Conservation (phyloP, 208 protist genomes). For the Trypanosoma congolense region DNA sequence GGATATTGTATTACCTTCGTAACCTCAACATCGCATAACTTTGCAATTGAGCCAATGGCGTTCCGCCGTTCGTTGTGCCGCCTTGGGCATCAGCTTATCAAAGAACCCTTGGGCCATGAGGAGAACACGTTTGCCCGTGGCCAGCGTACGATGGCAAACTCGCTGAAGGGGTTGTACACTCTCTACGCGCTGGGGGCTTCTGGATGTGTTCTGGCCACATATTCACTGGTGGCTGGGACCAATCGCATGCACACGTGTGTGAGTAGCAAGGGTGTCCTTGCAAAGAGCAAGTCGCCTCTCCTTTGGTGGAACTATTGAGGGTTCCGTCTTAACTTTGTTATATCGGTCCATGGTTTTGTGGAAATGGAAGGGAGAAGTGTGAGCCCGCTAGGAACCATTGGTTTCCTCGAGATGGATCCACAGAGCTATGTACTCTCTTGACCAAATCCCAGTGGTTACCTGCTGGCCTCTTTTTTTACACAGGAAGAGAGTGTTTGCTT, state of each 20-base stretch:
- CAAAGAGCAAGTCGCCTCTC: constrained; percentile 52
- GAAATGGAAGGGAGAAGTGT: no score
- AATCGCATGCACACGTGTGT: constrained; percentile 53
- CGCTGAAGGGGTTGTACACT: constrained; percentile 53
- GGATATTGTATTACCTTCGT: no score
- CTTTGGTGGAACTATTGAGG: constrained; percentile 78
- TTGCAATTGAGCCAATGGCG: constrained; percentile 26
- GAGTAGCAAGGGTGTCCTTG: constrained; percentile 51
- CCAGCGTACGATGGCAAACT: constrained; percentile 46
- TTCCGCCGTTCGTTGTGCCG: constrained; percentile 46
- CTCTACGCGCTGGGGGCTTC: constrained; percentile 38
- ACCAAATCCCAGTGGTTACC: no score
- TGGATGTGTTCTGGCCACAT: constrained; percentile 58
- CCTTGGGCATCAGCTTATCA: constrained; percentile 80
- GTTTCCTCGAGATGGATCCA: no score
- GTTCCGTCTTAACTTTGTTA: no score
- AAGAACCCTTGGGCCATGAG: constrained; percentile 86
- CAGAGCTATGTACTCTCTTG: no score
- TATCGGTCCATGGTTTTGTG: no score
- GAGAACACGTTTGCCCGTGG: constrained; percentile 78
- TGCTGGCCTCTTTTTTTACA: no score
- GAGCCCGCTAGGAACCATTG: no score
- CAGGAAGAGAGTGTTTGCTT: no score
- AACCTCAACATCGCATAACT: no score
- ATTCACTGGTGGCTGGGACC: constrained; percentile 47